Evolutionary conservation across 2,329 filamentous ascomycete genomes (phyloP).

Genomic region (Arachnomyces sp.): DNA sequence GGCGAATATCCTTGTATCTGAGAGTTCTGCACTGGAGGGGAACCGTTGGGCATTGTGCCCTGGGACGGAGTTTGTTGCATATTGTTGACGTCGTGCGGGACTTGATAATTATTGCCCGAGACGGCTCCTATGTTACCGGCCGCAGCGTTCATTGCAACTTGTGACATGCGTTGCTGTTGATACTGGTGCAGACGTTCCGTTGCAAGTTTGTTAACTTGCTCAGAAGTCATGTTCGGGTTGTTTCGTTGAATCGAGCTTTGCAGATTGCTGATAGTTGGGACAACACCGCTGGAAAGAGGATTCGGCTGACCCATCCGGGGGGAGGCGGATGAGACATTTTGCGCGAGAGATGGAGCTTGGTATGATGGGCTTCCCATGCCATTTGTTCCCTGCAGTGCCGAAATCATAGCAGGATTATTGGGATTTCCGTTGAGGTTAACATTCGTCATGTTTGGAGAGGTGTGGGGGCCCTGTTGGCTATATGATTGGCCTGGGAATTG

Average conservation of each 20-base stretch:
- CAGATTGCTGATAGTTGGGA: slow-evolving; percentile 49
- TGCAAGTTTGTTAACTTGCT: slow-evolving; percentile 48
- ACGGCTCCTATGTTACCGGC: slow-evolving; percentile 39
- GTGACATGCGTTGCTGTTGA: slow-evolving; percentile 42
- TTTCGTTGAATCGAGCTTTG: slow-evolving; percentile 45
- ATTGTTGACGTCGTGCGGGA: slow-evolving; percentile 32
- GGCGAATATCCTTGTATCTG: slow-evolving; percentile 46
- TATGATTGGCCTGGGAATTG: slow-evolving; percentile 35
- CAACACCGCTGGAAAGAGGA: slow-evolving; percentile 45
- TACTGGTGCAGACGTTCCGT: slow-evolving; percentile 44
- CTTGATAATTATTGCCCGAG: slow-evolving; percentile 31
- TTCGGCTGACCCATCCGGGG: slow-evolving; percentile 43
- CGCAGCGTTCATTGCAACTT: slow-evolving; percentile 46
- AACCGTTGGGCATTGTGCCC: slow-evolving; percentile 26
- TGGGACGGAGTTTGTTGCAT: slow-evolving; percentile 21
- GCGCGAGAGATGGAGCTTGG: slow-evolving; percentile 27
- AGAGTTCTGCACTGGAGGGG: slow-evolving; percentile 35
- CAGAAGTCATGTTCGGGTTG: slow-evolving; percentile 45
- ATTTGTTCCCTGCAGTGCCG: slow-evolving; percentile 36
- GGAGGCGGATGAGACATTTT: slow-evolving; percentile 38
- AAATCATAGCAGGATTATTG: slow-evolving; percentile 38
- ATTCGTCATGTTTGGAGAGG: slow-evolving; percentile 40
- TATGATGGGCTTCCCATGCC: slow-evolving; percentile 39
- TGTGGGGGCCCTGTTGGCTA: slow-evolving; percentile 34
- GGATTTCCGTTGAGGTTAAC: slow-evolving; percentile 31